Evolutionary conservation across 805 yeast genomes (phyloP).

Genomic region (Candida sakaeoensis): DNA sequence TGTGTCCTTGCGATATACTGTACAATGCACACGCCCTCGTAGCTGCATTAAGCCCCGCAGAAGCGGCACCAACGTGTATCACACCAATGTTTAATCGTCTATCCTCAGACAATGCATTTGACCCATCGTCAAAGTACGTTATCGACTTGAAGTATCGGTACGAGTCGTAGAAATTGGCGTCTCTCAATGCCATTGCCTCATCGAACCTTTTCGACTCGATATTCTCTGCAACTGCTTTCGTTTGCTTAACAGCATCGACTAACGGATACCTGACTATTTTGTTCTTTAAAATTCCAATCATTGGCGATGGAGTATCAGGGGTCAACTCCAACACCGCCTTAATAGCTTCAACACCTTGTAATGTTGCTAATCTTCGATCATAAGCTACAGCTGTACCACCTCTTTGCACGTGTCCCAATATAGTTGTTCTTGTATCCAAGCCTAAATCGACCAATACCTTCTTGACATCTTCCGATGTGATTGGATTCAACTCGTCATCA

Average conservation of each 20-base stretch:
- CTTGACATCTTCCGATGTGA: constrained; percentile 62
- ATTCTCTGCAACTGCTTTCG: constrained; percentile 70
- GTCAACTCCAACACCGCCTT: constrained; percentile 65
- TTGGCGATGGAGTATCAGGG: constrained; percentile 73
- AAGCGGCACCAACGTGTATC: constrained; percentile 76
- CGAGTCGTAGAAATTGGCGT: constrained; percentile 65
- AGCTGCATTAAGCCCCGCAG: constrained; percentile 77
- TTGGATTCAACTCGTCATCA: constrained; percentile 62
- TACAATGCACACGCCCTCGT: constrained; percentile 70
- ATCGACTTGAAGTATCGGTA: constrained; percentile 60
- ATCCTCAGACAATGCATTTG: constrained; percentile 41
- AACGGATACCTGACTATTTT: constrained; percentile 64
- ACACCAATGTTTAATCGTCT: constrained; percentile 63
- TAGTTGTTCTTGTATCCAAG: constrained; percentile 73
- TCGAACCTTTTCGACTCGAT: constrained; percentile 64
- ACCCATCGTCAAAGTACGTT: constrained; percentile 33
- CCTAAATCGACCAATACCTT: constrained; percentile 64
- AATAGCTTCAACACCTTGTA: constrained; percentile 82
- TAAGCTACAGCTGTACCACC: constrained; percentile 80
- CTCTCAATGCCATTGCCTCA: constrained; percentile 67
- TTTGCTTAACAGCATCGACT: constrained; percentile 68
- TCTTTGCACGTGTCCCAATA: constrained; percentile 77
- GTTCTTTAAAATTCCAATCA: constrained; percentile 71
- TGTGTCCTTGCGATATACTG: constrained; percentile 74
- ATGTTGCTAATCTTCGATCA: constrained; percentile 68